Evolutionary conservation across 2,329 filamentous ascomycete genomes (phyloP), one percentile per base, ranked within the genome.

Genomic region (Purpureocillium lavendulum): DNA sequence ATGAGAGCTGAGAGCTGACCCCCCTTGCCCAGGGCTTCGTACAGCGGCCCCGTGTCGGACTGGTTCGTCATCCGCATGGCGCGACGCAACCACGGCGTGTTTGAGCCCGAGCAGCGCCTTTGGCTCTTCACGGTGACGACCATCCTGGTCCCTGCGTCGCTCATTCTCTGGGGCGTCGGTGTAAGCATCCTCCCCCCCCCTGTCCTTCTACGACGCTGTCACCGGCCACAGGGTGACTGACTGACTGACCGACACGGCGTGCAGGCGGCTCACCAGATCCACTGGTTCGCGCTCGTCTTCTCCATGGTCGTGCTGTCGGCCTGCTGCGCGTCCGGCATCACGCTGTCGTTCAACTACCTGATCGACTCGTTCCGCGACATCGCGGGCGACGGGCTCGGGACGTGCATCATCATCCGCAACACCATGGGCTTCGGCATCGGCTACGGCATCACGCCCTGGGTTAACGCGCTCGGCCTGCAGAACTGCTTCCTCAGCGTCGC

Each of bases 371-470:
- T 63, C 43, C 57, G 58, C 24, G 62, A 66, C 4, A 52, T 68
- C 4, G 55, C 57, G 2, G 60, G 58, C 2, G 65, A 67, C 21
- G 58, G 59, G 1, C 50, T 67, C 7, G 62, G 60, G 0, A 60
- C 62, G 0, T 53, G 62, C 29, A 67, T 68, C 14, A 40, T 67
- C 6, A 56, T 67, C 16, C 48, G 59, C 2, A 62, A 62, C 39
- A 61, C 59, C 0, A 61, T 62, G 54, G 53, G 54, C 4, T 62
- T 62, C 40, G 59, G 52, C 4, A 54, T 61, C 9, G 46, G 52
- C 11, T 62, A 61, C 32, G 57, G 71, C 13, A 61, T 69, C 21
- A 69, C 66, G 0, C 66, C 66, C 0, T 70, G 66, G 66, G 49
- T 69, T 2, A 58, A 53, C 5, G 49, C 59, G 5, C 49, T 66